These are phyloP conservation scores for Ogataea dorogensis DNA, from an alignment of 805 yeast genomes.

Conservation along the genomic window DNA sequence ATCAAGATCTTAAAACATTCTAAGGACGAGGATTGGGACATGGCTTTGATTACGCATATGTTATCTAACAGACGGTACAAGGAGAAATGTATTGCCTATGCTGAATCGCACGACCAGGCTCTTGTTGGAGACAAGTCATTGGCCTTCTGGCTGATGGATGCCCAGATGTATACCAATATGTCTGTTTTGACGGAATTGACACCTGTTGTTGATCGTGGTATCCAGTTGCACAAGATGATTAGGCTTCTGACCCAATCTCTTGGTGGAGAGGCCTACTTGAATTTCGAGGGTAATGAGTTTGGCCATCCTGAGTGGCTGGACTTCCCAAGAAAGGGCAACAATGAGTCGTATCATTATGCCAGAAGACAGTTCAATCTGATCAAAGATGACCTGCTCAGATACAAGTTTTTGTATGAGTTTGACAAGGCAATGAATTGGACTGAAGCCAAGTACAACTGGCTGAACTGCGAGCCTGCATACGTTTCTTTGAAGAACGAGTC, in stretches of 20 bases:
- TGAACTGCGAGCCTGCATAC: conserved; percentile 70
- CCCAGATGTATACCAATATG: conserved; percentile 97
- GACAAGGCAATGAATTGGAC: conserved; percentile 81
- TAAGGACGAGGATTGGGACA: conserved; percentile 87
- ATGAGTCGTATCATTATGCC: conserved; percentile 88
- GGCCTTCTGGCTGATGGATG: conserved; percentile 98
- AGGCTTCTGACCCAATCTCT: conserved; percentile 80
- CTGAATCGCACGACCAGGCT: conserved; percentile 97
- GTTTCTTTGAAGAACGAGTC: conserved; percentile 84
- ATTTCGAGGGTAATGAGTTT: conserved; percentile 96
- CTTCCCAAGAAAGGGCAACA: conserved; percentile 89
- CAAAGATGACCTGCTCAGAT: conserved; percentile 76
- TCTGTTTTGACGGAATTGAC: conserved; percentile 69
- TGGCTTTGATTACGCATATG: conserved; percentile 75
- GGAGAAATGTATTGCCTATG: conserved; percentile 87
- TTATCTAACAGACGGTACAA: conserved; percentile 84
- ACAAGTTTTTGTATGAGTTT: conserved; percentile 74
- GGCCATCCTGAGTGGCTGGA: conserved; percentile 99
- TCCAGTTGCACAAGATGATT: conserved; percentile 88
- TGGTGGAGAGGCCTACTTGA: conserved; percentile 97
- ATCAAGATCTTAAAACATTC: conserved; percentile 85
- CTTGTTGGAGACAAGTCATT: conserved; percentile 94
- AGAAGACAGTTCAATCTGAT: conserved; percentile 90
- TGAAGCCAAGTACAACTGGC: conserved; percentile 71
- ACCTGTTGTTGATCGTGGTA: conserved; percentile 81